phyloP scores from a whole-genome alignment of 1,284 basidiomycete genomes.

The Marasmius sp. region DNA sequence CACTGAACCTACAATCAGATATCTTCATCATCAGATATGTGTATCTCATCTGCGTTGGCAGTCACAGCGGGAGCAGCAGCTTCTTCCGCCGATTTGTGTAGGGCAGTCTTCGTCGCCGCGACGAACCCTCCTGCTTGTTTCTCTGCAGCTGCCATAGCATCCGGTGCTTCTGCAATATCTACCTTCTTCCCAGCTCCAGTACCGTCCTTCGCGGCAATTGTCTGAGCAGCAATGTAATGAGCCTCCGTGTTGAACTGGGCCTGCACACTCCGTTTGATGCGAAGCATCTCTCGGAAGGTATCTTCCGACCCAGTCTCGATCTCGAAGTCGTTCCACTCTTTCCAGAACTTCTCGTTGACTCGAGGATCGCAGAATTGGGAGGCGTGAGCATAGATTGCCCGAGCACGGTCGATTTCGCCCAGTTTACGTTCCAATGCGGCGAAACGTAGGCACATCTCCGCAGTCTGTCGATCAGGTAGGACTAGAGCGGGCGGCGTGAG shows the following conservation, averaged over 20 bases:
- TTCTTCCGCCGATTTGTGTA: slow-evolving; percentile 22
- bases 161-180: slow-evolving; percentile 50
- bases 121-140: slow-evolving; percentile 41
- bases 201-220: slow-evolving; percentile 67
- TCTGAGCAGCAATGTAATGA: slow-evolving; percentile 85
- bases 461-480: slow-evolving; percentile 91
- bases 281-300: slow-evolving; percentile 97
- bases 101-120: slow-evolving; percentile 40
- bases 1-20: slow-evolving; percentile 23
- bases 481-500: slow-evolving; percentile 30
- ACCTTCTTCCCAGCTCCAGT: slow-evolving; percentile 34
- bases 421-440: slow-evolving; percentile 96
- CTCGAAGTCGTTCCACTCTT: slow-evolving; percentile 96
- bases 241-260: slow-evolving; percentile 98
- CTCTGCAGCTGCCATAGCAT: slow-evolving; percentile 27
- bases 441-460: slow-evolving; percentile 97
- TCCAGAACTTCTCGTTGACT: slow-evolving; percentile 89
- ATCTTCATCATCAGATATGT: slow-evolving; percentile 81
- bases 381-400: slow-evolving; percentile 95
- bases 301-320: slow-evolving; percentile 98
- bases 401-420: slow-evolving; percentile 96
- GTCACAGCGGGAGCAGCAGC: slow-evolving; percentile 29
- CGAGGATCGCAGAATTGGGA: slow-evolving; percentile 98
- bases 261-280: slow-evolving; percentile 97
- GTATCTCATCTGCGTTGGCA: slow-evolving; percentile 77